These are phyloP conservation scores for Berkeleyomyces rouxiae DNA, from an alignment of 2,329 filamentous ascomycete genomes.

Conservation along the genomic window DNA sequence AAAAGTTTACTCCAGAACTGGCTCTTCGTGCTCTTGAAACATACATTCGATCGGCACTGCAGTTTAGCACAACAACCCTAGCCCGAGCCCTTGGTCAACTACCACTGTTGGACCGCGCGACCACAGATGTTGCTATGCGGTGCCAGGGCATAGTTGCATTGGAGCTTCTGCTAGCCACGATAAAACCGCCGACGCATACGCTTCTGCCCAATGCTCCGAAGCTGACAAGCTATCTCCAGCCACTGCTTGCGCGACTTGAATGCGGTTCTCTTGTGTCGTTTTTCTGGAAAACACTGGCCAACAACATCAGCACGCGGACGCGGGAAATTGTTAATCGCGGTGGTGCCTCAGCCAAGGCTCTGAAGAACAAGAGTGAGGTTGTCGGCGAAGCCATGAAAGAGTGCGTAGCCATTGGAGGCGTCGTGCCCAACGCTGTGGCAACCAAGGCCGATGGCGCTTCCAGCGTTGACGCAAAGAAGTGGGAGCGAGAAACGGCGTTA, in stretches of 20 bases:
- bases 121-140: constrained; percentile 63
- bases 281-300: constrained; percentile 83
- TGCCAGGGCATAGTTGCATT: constrained; percentile 88
- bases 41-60: constrained; percentile 67
- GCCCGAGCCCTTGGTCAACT: constrained; percentile 62
- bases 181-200: constrained; percentile 52
- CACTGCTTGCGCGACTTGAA: constrained; percentile 60
- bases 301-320: constrained; percentile 57
- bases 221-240: not conserved
- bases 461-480: constrained; percentile 35
- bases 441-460: constrained; percentile 16
- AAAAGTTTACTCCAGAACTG: constrained; percentile 48
- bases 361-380: constrained; percentile 56
- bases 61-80: constrained; percentile 59
- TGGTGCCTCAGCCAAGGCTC: constrained; percentile 65
- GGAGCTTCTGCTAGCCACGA: constrained; percentile 56
- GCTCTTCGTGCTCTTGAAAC: constrained; percentile 63
- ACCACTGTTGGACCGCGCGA: constrained; percentile 63
- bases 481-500: constrained; percentile 85
- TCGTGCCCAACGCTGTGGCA: constrained; percentile 41
- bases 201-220: constrained; percentile 29
- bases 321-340: constrained; percentile 72
- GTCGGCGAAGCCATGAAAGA: constrained; percentile 66
- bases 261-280: constrained; percentile 75
- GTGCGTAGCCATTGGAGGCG: constrained; percentile 64